A percentile compares a stretch with the other conserved stretches of the same genome.
These are phyloP conservation scores for Amylocarpus encephaloides DNA, from an alignment of 2,329 filamentous ascomycete species.

Conservation along the genomic window DNA sequence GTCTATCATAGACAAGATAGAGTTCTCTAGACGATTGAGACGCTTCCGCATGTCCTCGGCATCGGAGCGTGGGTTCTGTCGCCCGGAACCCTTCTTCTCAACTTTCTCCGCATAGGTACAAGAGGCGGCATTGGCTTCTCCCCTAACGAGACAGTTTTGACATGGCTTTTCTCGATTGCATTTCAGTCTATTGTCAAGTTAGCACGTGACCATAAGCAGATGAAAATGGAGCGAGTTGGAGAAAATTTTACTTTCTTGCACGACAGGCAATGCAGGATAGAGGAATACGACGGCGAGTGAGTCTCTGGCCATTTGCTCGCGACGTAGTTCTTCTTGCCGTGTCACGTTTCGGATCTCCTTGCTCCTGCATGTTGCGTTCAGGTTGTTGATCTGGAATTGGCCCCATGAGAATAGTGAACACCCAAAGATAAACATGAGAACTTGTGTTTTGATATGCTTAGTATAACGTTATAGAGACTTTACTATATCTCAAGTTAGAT, in stretches of 20 bases:
- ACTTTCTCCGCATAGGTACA: slow-evolving; percentile 63
- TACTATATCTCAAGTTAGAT: too few species aligned
- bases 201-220: slow-evolving; percentile 27
- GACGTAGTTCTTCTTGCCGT: slow-evolving; percentile 3
- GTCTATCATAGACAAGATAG: slow-evolving; percentile 43
- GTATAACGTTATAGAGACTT: too few species aligned
- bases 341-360: not conserved
- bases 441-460: too few species aligned
- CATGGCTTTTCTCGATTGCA: slow-evolving; percentile 86
- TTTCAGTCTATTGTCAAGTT: slow-evolving; percentile 55
- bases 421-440: too few species aligned
- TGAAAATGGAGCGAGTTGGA: too few species aligned
- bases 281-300: slow-evolving; percentile 17
- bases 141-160: slow-evolving; percentile 86
- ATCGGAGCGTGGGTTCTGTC: slow-evolving; percentile 41
- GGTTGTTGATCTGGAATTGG: too few species aligned
- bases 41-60: slow-evolving; percentile 43
- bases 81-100: slow-evolving; percentile 37
- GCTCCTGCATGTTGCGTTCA: too few species aligned
- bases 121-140: slow-evolving; percentile 71
- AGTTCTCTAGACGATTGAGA: slow-evolving; percentile 48
- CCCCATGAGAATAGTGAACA: too few species aligned
- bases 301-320: slow-evolving; percentile 11
- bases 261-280: slow-evolving; percentile 21
- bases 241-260: slow-evolving; percentile 16